Base-by-base conservation (phyloP, 2,329 filamentous ascomycete species). In the Dothideomycetidae sp. region DNA sequence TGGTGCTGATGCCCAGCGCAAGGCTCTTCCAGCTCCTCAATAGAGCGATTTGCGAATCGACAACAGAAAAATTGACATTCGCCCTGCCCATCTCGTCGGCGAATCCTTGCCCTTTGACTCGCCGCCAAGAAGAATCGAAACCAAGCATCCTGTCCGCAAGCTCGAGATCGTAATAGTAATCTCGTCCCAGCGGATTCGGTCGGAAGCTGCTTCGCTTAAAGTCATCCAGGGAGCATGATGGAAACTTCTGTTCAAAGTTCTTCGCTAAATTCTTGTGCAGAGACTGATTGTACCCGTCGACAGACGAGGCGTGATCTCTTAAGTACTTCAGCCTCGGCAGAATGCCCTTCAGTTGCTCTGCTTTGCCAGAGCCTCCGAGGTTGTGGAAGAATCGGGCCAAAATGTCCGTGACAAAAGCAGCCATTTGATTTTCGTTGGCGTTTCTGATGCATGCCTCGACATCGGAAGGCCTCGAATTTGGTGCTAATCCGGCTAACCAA, bases 351-450 rank as follows among this genome's bases (percentile, higher is more conserved):
- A 84, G 71, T 40, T 88, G 72, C 0, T 64, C 62, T 23, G 67
- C 62, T 48, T 81, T 75, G 9, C 80, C 78, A 42, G 77, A 71
- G 54, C 93, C 82, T 30, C 85, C 79, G 13, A 81, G 72, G 49
- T 83, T 78, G 53, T 94, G 92, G 12, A 96, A 65, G 56, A 93
- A 83, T 70, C 96, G 85, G 3, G 86, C 81, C 42, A 93, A 75
- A 29, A 90, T 81, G 54, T 96, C 85, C 10, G 82, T 83, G 45
- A 93, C 70, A 44, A 84, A 77, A 3, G 85, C 80, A 3, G 85
- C 83, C 48, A 93, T 67, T 33, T 58, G 56, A 40, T 62, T 63
- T 44, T 68, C 62, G 35, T 60, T 51, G 42, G 53, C 48, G 42
- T 42, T 14, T 45, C 46, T 30, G 50, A 44, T 36, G 42, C 47